Evolutionary conservation across 805 yeast species (phyloP).

Genomic region (Ogataea naganishii): DNA sequence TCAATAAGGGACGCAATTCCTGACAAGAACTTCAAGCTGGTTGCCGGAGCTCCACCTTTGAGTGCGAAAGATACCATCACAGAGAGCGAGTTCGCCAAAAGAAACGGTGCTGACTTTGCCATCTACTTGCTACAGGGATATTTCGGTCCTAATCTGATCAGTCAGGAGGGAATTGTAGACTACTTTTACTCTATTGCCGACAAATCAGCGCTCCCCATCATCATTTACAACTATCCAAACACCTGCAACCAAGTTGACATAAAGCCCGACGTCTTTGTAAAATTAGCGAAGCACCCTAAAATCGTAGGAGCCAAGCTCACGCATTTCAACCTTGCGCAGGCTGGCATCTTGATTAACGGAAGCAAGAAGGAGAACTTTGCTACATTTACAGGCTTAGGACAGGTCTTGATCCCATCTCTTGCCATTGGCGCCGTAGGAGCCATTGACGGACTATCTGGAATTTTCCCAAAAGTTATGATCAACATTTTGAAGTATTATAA

Average conservation of each 20-base stretch:
- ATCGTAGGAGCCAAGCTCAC: conserved; percentile 41
- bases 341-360: conserved; percentile 31
- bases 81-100: conserved; percentile 22
- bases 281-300: conserved; percentile 31
- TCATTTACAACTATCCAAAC: conserved; percentile 39
- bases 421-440: conserved; percentile 36
- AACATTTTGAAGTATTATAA: conserved; percentile 27
- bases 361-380: conserved; percentile 29
- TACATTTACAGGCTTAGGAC: conserved; percentile 41
- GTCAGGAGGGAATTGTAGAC: conserved; percentile 36
- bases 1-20: conserved; percentile 27
- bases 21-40: conserved; percentile 23
- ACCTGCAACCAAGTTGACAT: conserved; percentile 31
- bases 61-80: conserved; percentile 31
- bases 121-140: conserved; percentile 35
- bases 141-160: conserved; percentile 30
- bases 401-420: conserved; percentile 36
- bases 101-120: conserved; percentile 27
- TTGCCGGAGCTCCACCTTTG: conserved; percentile 39
- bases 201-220: conserved; percentile 29
- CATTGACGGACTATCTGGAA: conserved; percentile 40
- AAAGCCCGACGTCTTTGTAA: conserved; percentile 25
- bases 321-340: conserved; percentile 36
- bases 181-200: conserved; percentile 33
- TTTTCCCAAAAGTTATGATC: conserved; percentile 37